Conservation (phyloP, 177 flowering plant genomes). For the Vitis hybrid region DNA sequence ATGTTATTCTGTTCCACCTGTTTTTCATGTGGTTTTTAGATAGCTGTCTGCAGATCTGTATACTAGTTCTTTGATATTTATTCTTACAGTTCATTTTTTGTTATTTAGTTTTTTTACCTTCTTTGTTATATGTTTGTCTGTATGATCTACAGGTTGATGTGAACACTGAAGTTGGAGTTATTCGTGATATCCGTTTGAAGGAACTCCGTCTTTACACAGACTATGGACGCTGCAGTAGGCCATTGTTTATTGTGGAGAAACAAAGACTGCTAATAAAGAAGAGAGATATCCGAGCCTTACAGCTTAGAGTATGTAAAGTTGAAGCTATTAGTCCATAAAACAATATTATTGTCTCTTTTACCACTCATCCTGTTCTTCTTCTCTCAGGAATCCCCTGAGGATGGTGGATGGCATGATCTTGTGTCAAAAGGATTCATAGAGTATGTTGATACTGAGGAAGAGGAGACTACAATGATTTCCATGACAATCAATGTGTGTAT, state of each 20-base stretch:
- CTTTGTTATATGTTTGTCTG: background rate
- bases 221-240: conserved; percentile 99
- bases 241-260: conserved; percentile 91
- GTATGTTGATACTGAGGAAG: conserved; percentile 96
- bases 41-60: too few species aligned
- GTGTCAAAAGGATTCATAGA: conserved; percentile 91
- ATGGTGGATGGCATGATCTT: conserved; percentile 94
- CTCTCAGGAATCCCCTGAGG: conserved; percentile 84
- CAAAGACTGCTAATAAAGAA: conserved; percentile 87
- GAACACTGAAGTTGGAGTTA: conserved; percentile 96
- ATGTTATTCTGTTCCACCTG: too few species aligned
- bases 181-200: conserved; percentile 82
- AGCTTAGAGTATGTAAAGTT: conserved; percentile 62
- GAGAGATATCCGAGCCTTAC: conserved; percentile 74
- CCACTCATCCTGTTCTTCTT: background rate
- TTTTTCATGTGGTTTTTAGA: too few species aligned
- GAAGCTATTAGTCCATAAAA: background rate
- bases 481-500: conserved; percentile 90
- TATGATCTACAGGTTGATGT: conserved; percentile 74
- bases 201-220: conserved; percentile 94
- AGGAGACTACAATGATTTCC: conserved; percentile 97
- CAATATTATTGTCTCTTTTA: too few species aligned
- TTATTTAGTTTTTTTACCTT: too few species aligned
- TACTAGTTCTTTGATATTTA: too few species aligned
- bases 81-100: background rate